Evolutionary conservation across 2,329 filamentous ascomycete genomes (phyloP), one percentile per base, ranked within the genome.

Genomic region (Arthrobotrys sinensis): DNA sequence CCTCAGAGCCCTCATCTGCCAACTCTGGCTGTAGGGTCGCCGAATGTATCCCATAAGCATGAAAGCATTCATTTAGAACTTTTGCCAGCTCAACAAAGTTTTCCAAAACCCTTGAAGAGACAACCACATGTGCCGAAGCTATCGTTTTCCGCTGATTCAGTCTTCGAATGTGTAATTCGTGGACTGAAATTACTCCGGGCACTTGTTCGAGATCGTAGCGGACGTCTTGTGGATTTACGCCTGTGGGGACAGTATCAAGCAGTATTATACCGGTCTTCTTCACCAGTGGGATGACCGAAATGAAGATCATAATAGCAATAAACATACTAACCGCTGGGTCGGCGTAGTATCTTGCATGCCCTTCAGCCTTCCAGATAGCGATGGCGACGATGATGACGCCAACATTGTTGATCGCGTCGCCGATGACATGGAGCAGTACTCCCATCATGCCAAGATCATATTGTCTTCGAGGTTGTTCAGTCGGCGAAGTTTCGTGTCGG

Each of bases 331-430:
- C 88, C 2, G 87, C 90, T 0, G 92, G 92, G 82, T 94, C 92
- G 4, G 90, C 91, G 80, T 93, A 94, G 85, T 88, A 92, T 38
- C 90, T 86, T 2, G 83, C 86, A 0, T 88, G 85, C 34, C 88
- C 89, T 34, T 87, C 82, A 0, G 88, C 86, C 71, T 90, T 85
- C 91, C 91, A 93, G 82, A 94, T 91, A 36, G 93, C 86, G 1
- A 91, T 81, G 0, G 90, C 91, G 0, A 91, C 88, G 40, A 91
- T 85, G 60, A 93, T 93, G 76, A 94, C 91, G 8, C 91, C 91
- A 10, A 93, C 83, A 81, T 94, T 94, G 84, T 93, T 94, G 79
- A 91, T 86, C 4, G 91, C 91, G 81, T 94, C 92, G 36, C 91
- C 90, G 1, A 92, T 81, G 28, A 94, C 88, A 81, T 94, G 92